Evolutionary conservation across 2,329 filamentous ascomycete genomes (phyloP), one percentile per base, ranked within the genome.

Genomic region (Cordyceps fumosorosea): DNA sequence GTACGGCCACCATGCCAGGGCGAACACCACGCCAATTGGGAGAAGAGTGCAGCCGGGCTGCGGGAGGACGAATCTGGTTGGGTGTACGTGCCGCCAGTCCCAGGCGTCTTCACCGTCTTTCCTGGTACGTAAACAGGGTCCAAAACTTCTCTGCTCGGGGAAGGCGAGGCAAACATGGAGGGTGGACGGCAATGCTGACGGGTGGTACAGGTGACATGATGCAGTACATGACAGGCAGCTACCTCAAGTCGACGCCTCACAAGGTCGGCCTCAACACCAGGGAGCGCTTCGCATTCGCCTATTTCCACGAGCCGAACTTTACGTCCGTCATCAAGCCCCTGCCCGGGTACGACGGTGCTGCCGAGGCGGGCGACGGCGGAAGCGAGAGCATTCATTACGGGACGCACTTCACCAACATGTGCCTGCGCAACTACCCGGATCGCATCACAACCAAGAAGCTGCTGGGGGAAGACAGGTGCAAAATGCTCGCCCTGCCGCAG

Each of bases 361-460:
- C 37, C 29, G 34, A 75, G 8, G 70, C 56, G 7, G 69, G 71
- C 3, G 69, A 72, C 56, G 65, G 6, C 67, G 24, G 69, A 69
- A 2, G 54, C 5, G 72, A 76, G n/a, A 75, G 77, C 3, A 76
- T 81, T 7, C 78, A 81, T 66, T 81, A 81, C 65, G 79, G 79
- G n/a, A 80, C 75, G 0, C 78, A 81, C 66, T 81, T 81, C 63
- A 82, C 78, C 42, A 77, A 80, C 61, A 81, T 81, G 78, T 80
- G 75, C 62, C 69, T 81, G 70, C 72, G 78, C 18, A 81, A 80
- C 67, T 81, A 81, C 55, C 78, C 78, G 0, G 74, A 80, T 54
- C 72, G 79, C 10, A 71, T 78, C 47, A 81, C 78, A 4, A 80
- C 77, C 0, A 68, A 71, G 63, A 70, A 74, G 48, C 66, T 78